Conservation (phyloP, 2,329 filamentous ascomycete species). For the Colletotrichum truncatum region DNA sequence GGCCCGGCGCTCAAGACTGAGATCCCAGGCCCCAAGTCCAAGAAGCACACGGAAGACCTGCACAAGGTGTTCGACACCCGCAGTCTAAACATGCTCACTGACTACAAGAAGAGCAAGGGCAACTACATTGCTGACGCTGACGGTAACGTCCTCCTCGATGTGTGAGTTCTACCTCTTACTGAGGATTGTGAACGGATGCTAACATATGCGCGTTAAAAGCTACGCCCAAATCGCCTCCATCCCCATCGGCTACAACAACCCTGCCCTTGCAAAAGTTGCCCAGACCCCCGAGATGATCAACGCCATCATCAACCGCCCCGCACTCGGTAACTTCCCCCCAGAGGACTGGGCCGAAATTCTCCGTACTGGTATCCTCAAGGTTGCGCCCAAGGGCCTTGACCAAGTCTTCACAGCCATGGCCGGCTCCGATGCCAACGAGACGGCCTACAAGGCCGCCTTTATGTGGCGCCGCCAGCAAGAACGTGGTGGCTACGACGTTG, state of each 20-base stretch:
- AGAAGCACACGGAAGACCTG: slow-evolving; percentile 75
- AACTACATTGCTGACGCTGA: slow-evolving; percentile 84
- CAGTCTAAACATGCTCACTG: slow-evolving; percentile 83
- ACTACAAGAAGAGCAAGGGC: slow-evolving; percentile 78
- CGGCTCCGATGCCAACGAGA: slow-evolving; percentile 93
- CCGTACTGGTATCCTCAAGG: slow-evolving; percentile 81
- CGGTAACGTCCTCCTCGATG: slow-evolving; percentile 77
- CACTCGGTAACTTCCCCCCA: slow-evolving; percentile 89
- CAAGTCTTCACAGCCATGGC: slow-evolving; percentile 93
- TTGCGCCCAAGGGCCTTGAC: slow-evolving; percentile 83
- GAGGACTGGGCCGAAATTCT: slow-evolving; percentile 85
- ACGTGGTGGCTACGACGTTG: slow-evolving; percentile 79
- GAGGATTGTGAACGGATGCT: no score
- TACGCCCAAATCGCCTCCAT: slow-evolving; percentile 95
- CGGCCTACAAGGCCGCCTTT: slow-evolving; percentile 94
- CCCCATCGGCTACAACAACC: slow-evolving; percentile 92
- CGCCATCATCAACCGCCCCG: slow-evolving; percentile 87
- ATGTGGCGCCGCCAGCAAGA: slow-evolving; percentile 88
- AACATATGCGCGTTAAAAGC: slow-evolving; percentile 46
- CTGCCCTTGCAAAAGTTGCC: slow-evolving; percentile 74
- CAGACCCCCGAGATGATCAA: slow-evolving; percentile 81
- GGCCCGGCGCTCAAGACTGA: slow-evolving; percentile 63
- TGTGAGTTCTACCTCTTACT: slow-evolving; percentile 53
- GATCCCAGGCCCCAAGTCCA: slow-evolving; percentile 81
- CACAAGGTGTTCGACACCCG: slow-evolving; percentile 85